Evolutionary conservation across 2,329 filamentous ascomycete species (phyloP).

Genomic region (Neobulgaria alba): DNA sequence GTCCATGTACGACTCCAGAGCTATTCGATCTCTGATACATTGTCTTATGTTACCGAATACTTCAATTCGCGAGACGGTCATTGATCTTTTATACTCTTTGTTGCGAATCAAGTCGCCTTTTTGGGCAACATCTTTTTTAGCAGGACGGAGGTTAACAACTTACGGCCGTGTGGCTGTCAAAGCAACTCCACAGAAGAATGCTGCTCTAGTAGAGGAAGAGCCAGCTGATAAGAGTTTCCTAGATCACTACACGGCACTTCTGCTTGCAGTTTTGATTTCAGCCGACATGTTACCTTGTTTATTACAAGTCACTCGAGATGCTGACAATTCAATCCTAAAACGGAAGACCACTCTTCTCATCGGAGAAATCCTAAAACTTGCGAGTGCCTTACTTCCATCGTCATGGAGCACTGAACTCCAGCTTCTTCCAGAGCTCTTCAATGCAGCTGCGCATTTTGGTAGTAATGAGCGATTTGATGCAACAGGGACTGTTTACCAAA

Average conservation of each 20-base stretch:
- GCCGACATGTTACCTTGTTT: constrained; percentile 61
- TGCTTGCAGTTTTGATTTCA: constrained; percentile 78
- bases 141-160: constrained; percentile 84
- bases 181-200: constrained; percentile 40
- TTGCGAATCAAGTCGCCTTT: constrained; percentile 86
- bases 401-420: constrained; percentile 79
- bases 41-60: constrained; percentile 51
- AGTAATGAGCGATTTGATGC: constrained; percentile 69
- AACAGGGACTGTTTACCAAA: constrained; percentile 90
- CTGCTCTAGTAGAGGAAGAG: constrained; percentile 52
- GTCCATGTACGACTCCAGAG: constrained; percentile 78
- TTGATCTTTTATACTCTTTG: constrained; percentile 75
- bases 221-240: constrained; percentile 74
- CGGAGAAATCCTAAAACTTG: constrained; percentile 83
- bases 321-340: constrained; percentile 62
- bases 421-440: constrained; percentile 77
- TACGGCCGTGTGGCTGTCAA: constrained; percentile 92
- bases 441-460: constrained; percentile 63
- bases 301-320: constrained; percentile 57
- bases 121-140: constrained; percentile 93
- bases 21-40: constrained; percentile 70
- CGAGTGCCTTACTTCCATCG: constrained; percentile 74
- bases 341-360: constrained; percentile 86
- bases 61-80: constrained; percentile 61
- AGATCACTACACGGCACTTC: constrained; percentile 85